These are phyloP conservation scores for Penicillium hordei DNA, from an alignment of 2,329 filamentous ascomycete genomes.

Conservation along the genomic window DNA sequence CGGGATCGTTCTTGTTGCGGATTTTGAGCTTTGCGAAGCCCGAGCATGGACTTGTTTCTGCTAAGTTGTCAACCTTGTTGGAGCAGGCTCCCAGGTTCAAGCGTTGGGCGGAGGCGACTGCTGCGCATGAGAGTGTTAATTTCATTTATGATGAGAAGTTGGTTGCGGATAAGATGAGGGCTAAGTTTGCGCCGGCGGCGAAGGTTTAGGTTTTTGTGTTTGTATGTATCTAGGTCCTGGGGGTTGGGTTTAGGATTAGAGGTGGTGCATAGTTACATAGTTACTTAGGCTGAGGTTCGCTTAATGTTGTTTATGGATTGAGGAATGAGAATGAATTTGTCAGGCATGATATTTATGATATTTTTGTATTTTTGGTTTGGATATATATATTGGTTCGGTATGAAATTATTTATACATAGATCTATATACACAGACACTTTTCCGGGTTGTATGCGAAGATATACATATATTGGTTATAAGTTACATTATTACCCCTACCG, in stretches of 20 bases:
- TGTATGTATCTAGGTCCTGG: not conserved
- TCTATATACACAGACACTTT: too few relatives aligned
- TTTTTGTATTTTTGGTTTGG: too few relatives aligned
- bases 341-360: too few relatives aligned
- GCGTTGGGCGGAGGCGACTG: constrained; percentile 64
- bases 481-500: not conserved
- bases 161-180: constrained; percentile 46
- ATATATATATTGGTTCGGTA: not conserved
- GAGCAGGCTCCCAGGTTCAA: constrained; percentile 63
- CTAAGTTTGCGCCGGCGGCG: constrained; percentile 40
- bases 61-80: constrained; percentile 49
- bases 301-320: not conserved
- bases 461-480: not conserved
- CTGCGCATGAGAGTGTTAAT: constrained; percentile 65
- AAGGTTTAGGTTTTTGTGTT: constrained; percentile 14
- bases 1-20: constrained; percentile 67
- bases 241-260: constrained; percentile 2
- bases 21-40: constrained; percentile 57
- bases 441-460: not conserved
- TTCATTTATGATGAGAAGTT: constrained; percentile 59
- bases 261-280: not conserved
- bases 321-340: not conserved
- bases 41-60: constrained; percentile 51
- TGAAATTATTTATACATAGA: not conserved
- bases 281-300: too few relatives aligned